Evolutionary conservation across 2,329 filamentous ascomycete species (phyloP).

Genomic region (Fusarium sp.): DNA sequence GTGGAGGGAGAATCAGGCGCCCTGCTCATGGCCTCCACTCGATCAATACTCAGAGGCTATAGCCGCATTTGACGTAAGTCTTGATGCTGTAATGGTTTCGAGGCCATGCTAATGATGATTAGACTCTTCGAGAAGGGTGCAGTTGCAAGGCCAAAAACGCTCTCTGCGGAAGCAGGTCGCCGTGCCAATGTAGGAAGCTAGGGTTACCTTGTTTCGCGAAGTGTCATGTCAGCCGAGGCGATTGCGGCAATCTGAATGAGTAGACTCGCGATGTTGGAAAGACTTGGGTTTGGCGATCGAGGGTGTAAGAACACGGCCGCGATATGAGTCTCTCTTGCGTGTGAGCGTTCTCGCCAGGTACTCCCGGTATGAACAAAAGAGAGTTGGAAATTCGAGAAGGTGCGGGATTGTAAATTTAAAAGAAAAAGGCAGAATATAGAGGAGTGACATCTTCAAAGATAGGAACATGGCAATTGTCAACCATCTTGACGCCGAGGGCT

Average conservation of each 20-base stretch:
- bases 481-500: too few relatives aligned
- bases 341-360: too few relatives aligned
- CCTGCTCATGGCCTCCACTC: not conserved
- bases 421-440: too few relatives aligned
- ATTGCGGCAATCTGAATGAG: not conserved
- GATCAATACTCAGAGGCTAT: not conserved
- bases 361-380: too few relatives aligned
- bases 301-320: too few relatives aligned
- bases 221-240: accelerated
- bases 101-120: not conserved
- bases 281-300: not conserved
- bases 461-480: too few relatives aligned
- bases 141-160: not conserved
- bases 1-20: not conserved
- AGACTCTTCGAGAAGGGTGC: not conserved
- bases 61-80: not conserved
- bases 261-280: not conserved
- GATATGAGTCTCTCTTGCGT: too few relatives aligned
- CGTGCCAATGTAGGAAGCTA: not conserved
- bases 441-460: too few relatives aligned
- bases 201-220: not conserved
- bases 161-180: not conserved
- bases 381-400: too few relatives aligned
- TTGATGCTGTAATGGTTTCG: not conserved
- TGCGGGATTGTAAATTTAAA: too few relatives aligned